Base-by-base conservation (phyloP, 2,329 filamentous ascomycete species). In the Sporothrix phasma region DNA sequence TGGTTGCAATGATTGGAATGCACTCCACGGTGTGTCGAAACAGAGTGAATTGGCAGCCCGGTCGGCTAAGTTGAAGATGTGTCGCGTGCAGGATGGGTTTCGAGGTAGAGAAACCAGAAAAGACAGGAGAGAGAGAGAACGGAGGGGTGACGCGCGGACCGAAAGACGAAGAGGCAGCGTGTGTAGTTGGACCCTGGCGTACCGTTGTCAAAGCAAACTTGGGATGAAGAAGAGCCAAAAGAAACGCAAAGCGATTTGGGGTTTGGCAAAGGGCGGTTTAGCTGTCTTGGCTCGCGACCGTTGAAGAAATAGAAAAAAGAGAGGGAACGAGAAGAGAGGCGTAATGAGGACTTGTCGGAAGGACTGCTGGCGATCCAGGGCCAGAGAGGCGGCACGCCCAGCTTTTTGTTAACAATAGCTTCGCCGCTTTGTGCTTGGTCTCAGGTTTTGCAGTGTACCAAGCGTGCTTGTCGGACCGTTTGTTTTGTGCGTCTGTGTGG, bases 341-440 rank as follows among this genome's bases (percentile, higher is more conserved):
- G 24, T 15, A 56, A 5, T 31, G 10, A 43, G 3, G n/a, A n/a
- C 43, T 43, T n/a, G 31, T 46, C 37, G 26, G 29, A 39, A 26
- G 26, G 39, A 54, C 37, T n/a, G 47, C 34, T 34, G 60, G 53
- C 46, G 53, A 54, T 61, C 46, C 62, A 64, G 56, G 41, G 19
- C 46, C 63, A 64, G 53, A 60, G 45, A 54, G 56, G 56, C 56
- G 63, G 56, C 56, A 54, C 46, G n/a, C 56, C 26, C 37, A 56
- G 63, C 56, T 41, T 63, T 63, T 63, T 63, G 22, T 63, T 46
- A 24, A 53, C 29, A 58, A 58, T 41, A 3, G n/a, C 29, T 26
- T 39, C n/a, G 43, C 26, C 29, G 43, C 15, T 49, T 51, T 45
- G 34, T 63, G 39, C 29, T 26, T 7, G 8, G 15, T 10, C 34